phyloP scores from a whole-genome alignment of 2,329 filamentous ascomycete species.

The Didymella sp. region DNA sequence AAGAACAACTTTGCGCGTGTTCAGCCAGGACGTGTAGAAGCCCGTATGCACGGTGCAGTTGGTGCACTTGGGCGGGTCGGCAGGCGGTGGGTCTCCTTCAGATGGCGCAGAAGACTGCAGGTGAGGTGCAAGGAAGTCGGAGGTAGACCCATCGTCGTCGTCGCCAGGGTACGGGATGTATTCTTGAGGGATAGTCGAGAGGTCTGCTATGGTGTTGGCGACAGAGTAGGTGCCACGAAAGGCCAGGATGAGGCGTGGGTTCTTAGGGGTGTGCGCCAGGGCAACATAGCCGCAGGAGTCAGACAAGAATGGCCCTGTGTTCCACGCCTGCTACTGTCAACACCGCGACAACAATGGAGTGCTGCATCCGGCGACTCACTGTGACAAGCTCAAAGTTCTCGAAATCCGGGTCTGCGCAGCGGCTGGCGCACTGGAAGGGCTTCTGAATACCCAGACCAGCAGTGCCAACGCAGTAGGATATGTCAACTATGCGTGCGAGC shows the following conservation, averaged over 20 bases:
- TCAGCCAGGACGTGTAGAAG: slow-evolving; percentile 84
- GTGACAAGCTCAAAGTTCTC: slow-evolving; percentile 77
- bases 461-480: slow-evolving; percentile 89
- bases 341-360: slow-evolving; percentile 6
- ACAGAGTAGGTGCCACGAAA: slow-evolving; percentile 96
- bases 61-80: slow-evolving; percentile 64
- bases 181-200: slow-evolving; percentile 86
- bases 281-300: slow-evolving; percentile 96
- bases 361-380: slow-evolving; percentile 41
- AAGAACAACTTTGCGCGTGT: slow-evolving; percentile 73
- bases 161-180: slow-evolving; percentile 83
- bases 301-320: slow-evolving; percentile 83
- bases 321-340: slow-evolving; percentile 69
- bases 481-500: slow-evolving; percentile 88
- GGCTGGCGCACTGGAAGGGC: slow-evolving; percentile 85
- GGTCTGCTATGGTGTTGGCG: slow-evolving; percentile 86
- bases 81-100: slow-evolving; percentile 31
- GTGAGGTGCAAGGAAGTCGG: slow-evolving; percentile 34
- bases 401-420: slow-evolving; percentile 84
- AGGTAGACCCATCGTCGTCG: slow-evolving; percentile 50
- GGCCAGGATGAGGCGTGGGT: slow-evolving; percentile 76
- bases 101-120: slow-evolving; percentile 15
- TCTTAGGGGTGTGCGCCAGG: slow-evolving; percentile 72
- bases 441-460: slow-evolving; percentile 81
- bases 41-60: slow-evolving; percentile 95